Percentiles rank a stretch among this genome's conserved stretches.
Evolutionary conservation across 75 land plant genomes (phyloP).

Genomic region (Pinus albicaulis): DNA sequence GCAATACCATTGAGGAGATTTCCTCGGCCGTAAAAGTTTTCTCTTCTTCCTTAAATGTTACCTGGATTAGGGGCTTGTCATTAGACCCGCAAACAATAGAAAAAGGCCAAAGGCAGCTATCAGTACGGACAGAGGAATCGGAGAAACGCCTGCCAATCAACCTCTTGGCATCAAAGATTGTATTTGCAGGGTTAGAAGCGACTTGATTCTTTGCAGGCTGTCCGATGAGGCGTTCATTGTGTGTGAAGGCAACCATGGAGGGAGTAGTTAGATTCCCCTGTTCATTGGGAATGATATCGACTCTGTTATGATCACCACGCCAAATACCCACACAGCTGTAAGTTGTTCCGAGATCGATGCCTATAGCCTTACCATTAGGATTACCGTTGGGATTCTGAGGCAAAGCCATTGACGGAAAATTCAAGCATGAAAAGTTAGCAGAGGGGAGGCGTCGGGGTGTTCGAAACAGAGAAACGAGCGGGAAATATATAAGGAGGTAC

Average conservation of each 20-base stretch:
- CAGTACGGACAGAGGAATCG: slow-evolving; percentile 16
- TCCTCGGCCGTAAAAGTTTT: slow-evolving; percentile 28
- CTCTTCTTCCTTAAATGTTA: slow-evolving; percentile 15
- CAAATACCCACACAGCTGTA: slow-evolving; percentile 50
- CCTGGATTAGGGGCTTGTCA: slow-evolving; percentile 18
- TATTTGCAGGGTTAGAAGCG: slow-evolving; percentile 39
- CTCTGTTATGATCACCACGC: slow-evolving; percentile 33
- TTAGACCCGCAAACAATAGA: slow-evolving; percentile 11
- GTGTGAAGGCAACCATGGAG: slow-evolving; percentile 54
- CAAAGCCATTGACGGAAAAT: too few relatives aligned
- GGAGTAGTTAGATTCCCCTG: slow-evolving; percentile 52
- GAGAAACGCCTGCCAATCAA: slow-evolving; percentile 40
- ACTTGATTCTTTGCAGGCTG: slow-evolving; percentile 53
- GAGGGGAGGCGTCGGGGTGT: too few relatives aligned
- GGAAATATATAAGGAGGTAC: too few relatives aligned
- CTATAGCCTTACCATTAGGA: slow-evolving; percentile 27
- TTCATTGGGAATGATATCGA: slow-evolving; percentile 48
- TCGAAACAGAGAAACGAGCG: too few relatives aligned
- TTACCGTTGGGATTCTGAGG: slow-evolving; percentile 5
- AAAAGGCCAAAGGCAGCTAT: slow-evolving; percentile 20
- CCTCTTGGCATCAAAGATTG: slow-evolving; percentile 44
- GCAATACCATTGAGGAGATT: slow-evolving; percentile 24
- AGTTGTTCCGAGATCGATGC: slow-evolving; percentile 45
- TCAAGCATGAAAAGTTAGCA: too few relatives aligned
- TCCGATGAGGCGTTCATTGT: slow-evolving; percentile 36